Evolutionary conservation across 352 stramenopile species (phyloP).

Genomic region (Globisporangium rhizosaccharum): DNA sequence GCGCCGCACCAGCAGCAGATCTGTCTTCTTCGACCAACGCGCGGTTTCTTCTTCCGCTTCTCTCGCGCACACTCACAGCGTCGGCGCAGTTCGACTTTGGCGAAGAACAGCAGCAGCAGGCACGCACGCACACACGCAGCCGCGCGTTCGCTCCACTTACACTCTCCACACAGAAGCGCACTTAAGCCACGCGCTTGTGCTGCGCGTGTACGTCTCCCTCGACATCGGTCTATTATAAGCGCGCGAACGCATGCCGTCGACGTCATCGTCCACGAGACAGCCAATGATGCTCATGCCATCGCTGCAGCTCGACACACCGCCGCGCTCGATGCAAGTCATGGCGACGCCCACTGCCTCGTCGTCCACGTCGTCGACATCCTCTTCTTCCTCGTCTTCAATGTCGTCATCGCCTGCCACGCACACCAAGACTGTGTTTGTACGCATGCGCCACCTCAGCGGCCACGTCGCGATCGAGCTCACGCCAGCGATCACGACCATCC

Average conservation of each 20-base stretch:
- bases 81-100: conserved; percentile 20
- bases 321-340: conserved; percentile 46
- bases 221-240: conserved; percentile 7
- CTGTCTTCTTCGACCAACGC: too few relatives aligned
- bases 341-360: conserved; percentile 14
- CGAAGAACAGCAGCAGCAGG: conserved; percentile 10
- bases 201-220: too few relatives aligned
- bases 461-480: conserved; percentile 52
- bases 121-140: neutral
- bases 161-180: neutral
- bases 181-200: too few relatives aligned
- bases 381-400: neutral
- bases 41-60: too few relatives aligned
- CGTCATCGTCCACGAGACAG: neutral
- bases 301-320: conserved; percentile 16
- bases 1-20: too few relatives aligned
- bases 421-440: conserved; percentile 46
- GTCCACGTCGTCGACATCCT: neutral
- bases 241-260: conserved; percentile 2
- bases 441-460: conserved; percentile 66
- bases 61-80: too few relatives aligned
- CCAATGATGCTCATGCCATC: conserved; percentile 40
- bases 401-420: neutral
- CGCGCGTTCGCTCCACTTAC: conserved; percentile 17
- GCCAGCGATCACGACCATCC: conserved; percentile 24